Conservation (phyloP, 768 basidiomycete species). For the Asterophora lycoperdoides region DNA sequence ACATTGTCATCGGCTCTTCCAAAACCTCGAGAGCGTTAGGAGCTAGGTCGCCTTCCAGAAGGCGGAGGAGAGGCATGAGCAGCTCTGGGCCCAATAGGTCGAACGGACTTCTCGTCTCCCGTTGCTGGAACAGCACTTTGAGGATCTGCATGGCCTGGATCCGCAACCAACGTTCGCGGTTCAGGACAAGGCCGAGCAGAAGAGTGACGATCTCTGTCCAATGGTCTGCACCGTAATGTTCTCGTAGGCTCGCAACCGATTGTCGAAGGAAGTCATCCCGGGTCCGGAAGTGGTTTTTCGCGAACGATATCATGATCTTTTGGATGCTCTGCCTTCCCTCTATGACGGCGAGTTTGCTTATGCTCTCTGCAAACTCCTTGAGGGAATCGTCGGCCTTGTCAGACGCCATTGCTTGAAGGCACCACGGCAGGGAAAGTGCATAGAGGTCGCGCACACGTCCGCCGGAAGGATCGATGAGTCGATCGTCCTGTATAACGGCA, state of each 20-base stretch:
- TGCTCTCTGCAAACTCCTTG: slow-evolving; percentile 66
- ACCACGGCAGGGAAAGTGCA: slow-evolving; percentile 82
- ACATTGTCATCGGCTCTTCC: slow-evolving; percentile 82
- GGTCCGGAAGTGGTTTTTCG: slow-evolving; percentile 83
- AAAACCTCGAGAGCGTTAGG: slow-evolving; percentile 88
- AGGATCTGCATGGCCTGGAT: slow-evolving; percentile 83
- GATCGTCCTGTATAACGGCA: slow-evolving; percentile 53
- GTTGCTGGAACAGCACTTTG: slow-evolving; percentile 83
- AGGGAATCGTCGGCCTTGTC: slow-evolving; percentile 58
- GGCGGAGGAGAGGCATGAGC: slow-evolving; percentile 84
- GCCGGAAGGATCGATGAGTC: slow-evolving; percentile 66
- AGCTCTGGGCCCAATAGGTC: slow-evolving; percentile 79
- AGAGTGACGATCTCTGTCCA: slow-evolving; percentile 82
- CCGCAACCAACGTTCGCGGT: slow-evolving; percentile 76
- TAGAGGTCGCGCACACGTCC: slow-evolving; percentile 80
- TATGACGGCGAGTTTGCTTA: slow-evolving; percentile 65
- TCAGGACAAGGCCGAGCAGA: slow-evolving; percentile 83
- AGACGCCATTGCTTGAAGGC: slow-evolving; percentile 70
- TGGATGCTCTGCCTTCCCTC: slow-evolving; percentile 77
- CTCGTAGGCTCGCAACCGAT: slow-evolving; percentile 78
- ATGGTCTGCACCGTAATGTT: slow-evolving; percentile 71
- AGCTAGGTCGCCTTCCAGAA: slow-evolving; percentile 85
- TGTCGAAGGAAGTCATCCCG: slow-evolving; percentile 93
- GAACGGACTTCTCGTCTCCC: slow-evolving; percentile 71
- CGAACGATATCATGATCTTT: slow-evolving; percentile 86